Evolutionary conservation across 2,329 filamentous ascomycete species (phyloP), one percentile per base, ranked within the genome.

Genomic region (Ilyonectria sp.): DNA sequence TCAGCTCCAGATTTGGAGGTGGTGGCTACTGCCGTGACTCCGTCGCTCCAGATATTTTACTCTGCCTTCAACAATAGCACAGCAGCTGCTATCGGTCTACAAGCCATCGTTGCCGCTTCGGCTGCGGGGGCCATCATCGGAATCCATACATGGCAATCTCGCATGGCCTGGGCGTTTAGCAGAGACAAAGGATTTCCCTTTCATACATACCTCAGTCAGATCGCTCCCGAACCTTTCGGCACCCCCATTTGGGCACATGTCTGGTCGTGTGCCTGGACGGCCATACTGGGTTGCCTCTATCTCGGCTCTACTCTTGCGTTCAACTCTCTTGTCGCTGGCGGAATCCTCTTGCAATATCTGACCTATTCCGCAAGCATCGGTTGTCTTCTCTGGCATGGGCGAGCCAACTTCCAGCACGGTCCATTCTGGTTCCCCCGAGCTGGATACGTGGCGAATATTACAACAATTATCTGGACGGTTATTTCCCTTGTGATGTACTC

Each of bases 111-210:
- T 3, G 31, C 35, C 13, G n/a, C 58, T 9, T 61, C 53, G 2
- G 21, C 54, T 2, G 10, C 29, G 19, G 53, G 63, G 5, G 37
- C 58, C 4, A 23, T 46, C 6, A 35, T 40, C 29, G 58, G 58
- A 1, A 58, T 61, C 13, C 63, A 66, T 33, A 43, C 53, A 3
- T 66, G 58, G 53, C 63, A 66, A 43, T 66, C 52, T 13, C 44
- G 58, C 3, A 31, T 62, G 35, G 63, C 63, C n/a, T 62, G 63
- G 63, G 9, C 53, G 4, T 47, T 66, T 23, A 47, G 52, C 15
- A 50, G 46, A 7, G 47, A 66, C 46, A 53, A 54, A 8, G 58
- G 63, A 1, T 50, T 50, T 8, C 63, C 63, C 1, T 47, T 62
- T 31, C 31, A 52, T n/a, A 15, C 7, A 4, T 21, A 66, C 37